phyloP scores from a whole-genome alignment of 345 rosid species.

The Geranium rotundifolium region DNA sequence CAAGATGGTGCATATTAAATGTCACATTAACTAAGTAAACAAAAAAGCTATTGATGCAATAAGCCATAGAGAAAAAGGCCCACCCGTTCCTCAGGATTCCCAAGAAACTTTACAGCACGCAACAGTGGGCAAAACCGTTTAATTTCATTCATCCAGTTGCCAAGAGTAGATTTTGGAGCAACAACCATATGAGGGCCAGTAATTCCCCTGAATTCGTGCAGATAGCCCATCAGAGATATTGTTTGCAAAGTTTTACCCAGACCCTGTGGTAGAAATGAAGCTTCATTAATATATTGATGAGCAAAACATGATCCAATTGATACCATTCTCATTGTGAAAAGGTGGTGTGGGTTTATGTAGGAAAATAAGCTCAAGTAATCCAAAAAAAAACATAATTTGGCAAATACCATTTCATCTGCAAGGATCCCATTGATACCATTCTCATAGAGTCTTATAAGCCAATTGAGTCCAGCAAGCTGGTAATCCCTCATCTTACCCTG shows the following conservation, averaged over 20 bases:
- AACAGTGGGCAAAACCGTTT: constrained; percentile 86
- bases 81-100: constrained; percentile 98
- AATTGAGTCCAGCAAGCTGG: constrained; percentile 91
- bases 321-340: background rate
- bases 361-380: background rate
- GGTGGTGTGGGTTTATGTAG: too few species aligned
- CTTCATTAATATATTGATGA: background rate
- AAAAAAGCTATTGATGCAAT: background rate
- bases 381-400: background rate
- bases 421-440: constrained; percentile 96
- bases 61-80: constrained; percentile 8
- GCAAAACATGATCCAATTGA: background rate
- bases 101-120: constrained; percentile 93
- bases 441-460: constrained; percentile 93
- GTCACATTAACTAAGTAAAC: background rate
- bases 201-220: constrained; percentile 92
- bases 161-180: constrained; percentile 99
- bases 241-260: constrained; percentile 98
- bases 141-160: constrained; percentile 99
- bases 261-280: constrained; percentile 35
- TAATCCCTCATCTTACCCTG: constrained; percentile 98
- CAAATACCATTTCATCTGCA: constrained; percentile 85
- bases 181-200: constrained; percentile 99
- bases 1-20: background rate
- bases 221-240: constrained; percentile 81